A percentile compares a stretch with the other conserved stretches of the same genome.
These are phyloP conservation scores for Simplicillium aogashimaense DNA, from an alignment of 2,329 filamentous ascomycete genomes.

Conservation along the genomic window DNA sequence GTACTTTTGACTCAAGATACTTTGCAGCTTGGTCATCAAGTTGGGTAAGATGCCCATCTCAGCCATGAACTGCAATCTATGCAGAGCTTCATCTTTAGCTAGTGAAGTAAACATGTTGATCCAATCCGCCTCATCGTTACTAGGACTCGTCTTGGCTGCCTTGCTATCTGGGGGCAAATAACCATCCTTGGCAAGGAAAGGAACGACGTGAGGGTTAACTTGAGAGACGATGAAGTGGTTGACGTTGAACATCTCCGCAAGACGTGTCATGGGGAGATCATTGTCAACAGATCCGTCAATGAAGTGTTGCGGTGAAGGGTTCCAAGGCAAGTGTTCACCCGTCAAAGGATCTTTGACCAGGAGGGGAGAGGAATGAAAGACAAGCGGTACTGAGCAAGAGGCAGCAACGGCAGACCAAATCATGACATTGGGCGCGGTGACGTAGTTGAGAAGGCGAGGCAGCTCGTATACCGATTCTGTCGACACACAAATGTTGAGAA, in stretches of 20 bases:
- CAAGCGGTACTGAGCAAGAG: conserved; percentile 81
- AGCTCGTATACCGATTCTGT: conserved; percentile 80
- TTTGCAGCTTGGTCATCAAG: conserved; percentile 65
- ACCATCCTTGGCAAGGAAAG: conserved; percentile 72
- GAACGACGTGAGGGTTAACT: conserved; percentile 88
- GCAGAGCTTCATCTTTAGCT: conserved; percentile 69
- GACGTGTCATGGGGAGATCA: conserved; percentile 79
- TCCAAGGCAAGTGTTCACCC: conserved; percentile 71
- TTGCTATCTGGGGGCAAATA: conserved; percentile 30
- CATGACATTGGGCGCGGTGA: conserved; percentile 87
- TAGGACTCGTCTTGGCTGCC: conserved; percentile 15
- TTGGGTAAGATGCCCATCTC: conserved; percentile 77
- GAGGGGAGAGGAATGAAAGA: conserved; percentile 72
- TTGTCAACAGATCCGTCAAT: conserved; percentile 95
- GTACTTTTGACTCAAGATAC: conserved; percentile 82
- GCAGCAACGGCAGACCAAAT: conserved; percentile 97
- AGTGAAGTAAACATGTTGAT: conserved; percentile 58
- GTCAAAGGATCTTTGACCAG: conserved; percentile 79
- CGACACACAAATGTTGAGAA: conserved; percentile 90
- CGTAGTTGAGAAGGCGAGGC: conserved; percentile 79
- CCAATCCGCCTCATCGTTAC: conserved; percentile 41
- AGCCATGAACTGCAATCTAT: conserved; percentile 69
- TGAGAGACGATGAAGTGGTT: conserved; percentile 98
- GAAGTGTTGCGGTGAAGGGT: conserved; percentile 74
- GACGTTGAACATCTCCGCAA: conserved; percentile 95